Evolutionary conservation across 805 yeast genomes (phyloP).

Genomic region (Pichia cabralensis): DNA sequence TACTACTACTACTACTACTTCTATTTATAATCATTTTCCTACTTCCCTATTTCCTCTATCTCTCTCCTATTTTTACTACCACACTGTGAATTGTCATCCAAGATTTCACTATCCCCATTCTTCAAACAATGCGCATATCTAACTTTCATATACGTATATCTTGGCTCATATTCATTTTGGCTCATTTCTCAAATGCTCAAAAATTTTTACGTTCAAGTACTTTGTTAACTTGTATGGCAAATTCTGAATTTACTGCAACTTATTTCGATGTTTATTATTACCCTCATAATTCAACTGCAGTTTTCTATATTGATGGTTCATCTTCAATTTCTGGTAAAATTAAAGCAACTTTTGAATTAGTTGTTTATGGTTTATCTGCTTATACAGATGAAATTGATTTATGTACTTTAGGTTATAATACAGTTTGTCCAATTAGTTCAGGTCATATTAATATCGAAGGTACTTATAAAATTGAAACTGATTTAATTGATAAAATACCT

Average conservation of each 20-base stretch:
- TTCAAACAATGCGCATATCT: too few relatives aligned
- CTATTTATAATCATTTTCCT: too few relatives aligned
- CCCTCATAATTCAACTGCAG: constrained; percentile 55
- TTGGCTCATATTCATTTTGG: neutral
- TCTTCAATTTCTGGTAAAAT: constrained; percentile 71
- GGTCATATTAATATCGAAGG: constrained; percentile 69
- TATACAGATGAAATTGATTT: constrained; percentile 46
- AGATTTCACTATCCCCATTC: too few relatives aligned
- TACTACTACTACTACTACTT: too few relatives aligned
- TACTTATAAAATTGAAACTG: constrained; percentile 32
- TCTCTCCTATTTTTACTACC: too few relatives aligned
- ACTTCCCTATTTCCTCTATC: too few relatives aligned
- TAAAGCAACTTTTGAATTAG: constrained; percentile 51
- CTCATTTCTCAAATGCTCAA: neutral
- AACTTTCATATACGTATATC: too few relatives aligned
- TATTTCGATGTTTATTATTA: constrained; percentile 66
- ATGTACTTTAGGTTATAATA: constrained; percentile 45
- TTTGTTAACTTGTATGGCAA: constrained; percentile 82
- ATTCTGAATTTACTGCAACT: constrained; percentile 80
- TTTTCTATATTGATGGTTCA: constrained; percentile 63
- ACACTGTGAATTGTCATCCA: too few relatives aligned
- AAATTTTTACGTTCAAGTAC: constrained; percentile 37
- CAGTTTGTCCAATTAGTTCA: constrained; percentile 76
- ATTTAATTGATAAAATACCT: constrained; percentile 48
- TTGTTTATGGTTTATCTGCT: constrained; percentile 73